Percentiles rank a stretch among this genome's conserved stretches.
Evolutionary conservation across 352 stramenopile genomes (phyloP).

Genomic region (Phytophthora pistaciae): DNA sequence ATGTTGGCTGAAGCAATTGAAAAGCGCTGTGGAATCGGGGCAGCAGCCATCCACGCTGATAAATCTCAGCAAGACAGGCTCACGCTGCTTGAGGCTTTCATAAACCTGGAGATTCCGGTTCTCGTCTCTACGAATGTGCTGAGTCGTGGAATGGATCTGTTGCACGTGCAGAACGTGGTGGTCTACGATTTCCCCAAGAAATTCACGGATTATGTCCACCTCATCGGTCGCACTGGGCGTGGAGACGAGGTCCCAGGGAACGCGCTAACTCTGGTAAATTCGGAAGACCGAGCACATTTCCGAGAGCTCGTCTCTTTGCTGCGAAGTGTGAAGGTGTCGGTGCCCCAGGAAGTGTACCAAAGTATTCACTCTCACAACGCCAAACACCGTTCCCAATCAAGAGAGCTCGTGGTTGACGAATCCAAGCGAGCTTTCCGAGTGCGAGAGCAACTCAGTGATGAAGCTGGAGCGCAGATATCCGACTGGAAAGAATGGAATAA

Average conservation of each 20-base stretch:
- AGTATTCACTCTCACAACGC: constrained; percentile 35
- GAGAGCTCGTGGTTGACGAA: constrained; percentile 42
- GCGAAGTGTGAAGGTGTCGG: constrained; percentile 30
- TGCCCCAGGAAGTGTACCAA: constrained; percentile 60
- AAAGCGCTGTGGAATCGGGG: constrained; percentile 43
- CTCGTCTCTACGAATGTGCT: constrained; percentile 78
- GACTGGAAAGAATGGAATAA: constrained; percentile 53
- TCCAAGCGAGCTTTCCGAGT: constrained; percentile 60
- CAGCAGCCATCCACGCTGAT: constrained; percentile 66
- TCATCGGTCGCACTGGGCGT: constrained; percentile 65
- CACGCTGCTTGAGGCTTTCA: constrained; percentile 62
- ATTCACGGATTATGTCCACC: constrained; percentile 70
- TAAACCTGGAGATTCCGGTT: constrained; percentile 54
- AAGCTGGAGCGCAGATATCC: constrained; percentile 12
- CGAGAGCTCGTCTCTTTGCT: constrained; percentile 47
- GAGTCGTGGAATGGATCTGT: constrained; percentile 76
- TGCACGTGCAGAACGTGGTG: constrained; percentile 74
- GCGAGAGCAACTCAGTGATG: constrained; percentile 28
- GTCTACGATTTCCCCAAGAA: constrained; percentile 78
- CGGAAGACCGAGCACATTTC: constrained; percentile 50
- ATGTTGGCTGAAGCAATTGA: constrained; percentile 67
- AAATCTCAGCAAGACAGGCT: constrained; percentile 72
- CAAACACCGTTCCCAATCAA: constrained; percentile 20
- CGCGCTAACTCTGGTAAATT: constrained; percentile 60
- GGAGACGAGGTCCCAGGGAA: constrained; percentile 24